Evolutionary conservation across 1,284 basidiomycete species (phyloP), one percentile per base, ranked within the genome.

Genomic region (Ganoderma boninense): DNA sequence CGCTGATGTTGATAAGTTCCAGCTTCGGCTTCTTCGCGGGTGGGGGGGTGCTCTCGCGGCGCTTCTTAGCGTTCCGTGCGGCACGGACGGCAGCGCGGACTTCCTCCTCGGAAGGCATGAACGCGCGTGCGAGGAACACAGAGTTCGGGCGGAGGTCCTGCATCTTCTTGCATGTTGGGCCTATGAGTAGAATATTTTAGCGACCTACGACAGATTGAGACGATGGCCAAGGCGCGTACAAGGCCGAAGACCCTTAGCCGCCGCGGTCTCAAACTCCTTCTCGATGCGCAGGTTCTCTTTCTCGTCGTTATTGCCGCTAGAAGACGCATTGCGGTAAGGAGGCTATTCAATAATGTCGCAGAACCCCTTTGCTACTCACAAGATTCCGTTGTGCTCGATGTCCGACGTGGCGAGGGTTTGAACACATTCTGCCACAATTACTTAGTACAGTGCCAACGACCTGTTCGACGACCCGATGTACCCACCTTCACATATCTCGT

Each of bases 111-210:
- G 83, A 82, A 0, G 90, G 89, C 72, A 90, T 85, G 73, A 92
- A 92, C 2, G 89, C 87, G 4, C 81, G 77, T 2, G 86, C 82
- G 66, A 83, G 84, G 83, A 91, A 92, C 29, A 88, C 79, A 60
- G 84, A 84, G 42, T 81, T 79, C 0, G 81, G 78, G 0, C 79
- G 80, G n/a, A 90, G 79, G 75, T 89, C 85, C 65, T 81, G 82
- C 87, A 88, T 88, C 79, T 85, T 86, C 78, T 86, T 87, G 80
- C 89, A 90, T 0, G 84, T 87, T 7, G 89, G 89, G 73, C 87
- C 89, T 89, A 67, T 2, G 16, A 52, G 46, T 29, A n/a, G 23
- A 52, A 11, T 23, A 4, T 52, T 8, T 52, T 23, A 52, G 23
- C 23, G 4, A 52, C 49, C 13, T 26, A 11, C 13, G 5, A 4